Evolutionary conservation across 331 rosid species (phyloP).

Genomic region (Rosa hybrid): DNA sequence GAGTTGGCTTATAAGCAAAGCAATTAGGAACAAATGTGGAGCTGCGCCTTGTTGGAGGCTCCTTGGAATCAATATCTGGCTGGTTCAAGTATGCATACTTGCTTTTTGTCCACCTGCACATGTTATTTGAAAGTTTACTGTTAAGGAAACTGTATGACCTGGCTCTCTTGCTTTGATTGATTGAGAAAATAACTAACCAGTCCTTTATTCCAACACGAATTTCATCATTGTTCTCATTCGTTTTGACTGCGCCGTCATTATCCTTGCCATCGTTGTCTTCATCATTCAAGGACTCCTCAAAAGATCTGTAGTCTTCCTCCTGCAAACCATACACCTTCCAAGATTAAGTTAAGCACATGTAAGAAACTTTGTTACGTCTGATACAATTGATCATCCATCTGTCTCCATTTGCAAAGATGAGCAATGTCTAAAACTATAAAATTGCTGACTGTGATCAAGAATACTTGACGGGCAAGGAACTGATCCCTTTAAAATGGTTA

Average conservation of each 20-base stretch:
- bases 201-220: conserved; percentile 77
- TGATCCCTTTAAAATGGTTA: background rate
- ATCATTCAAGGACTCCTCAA: conserved; percentile 50
- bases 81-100: conserved; percentile 83
- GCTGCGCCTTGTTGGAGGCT: conserved; percentile 49
- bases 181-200: conserved; percentile 52
- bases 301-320: conserved; percentile 60
- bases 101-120: conserved; percentile 92
- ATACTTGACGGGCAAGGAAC: background rate
- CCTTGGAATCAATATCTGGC: conserved; percentile 58
- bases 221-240: conserved; percentile 28
- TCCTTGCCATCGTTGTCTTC: conserved; percentile 28
- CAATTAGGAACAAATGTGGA: conserved; percentile 55
- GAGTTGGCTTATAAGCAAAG: conserved; percentile 40
- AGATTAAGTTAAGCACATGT: background rate
- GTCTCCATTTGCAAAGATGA: conserved; percentile 1
- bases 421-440: background rate
- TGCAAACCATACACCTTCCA: conserved; percentile 21
- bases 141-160: background rate
- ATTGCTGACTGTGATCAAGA: background rate
- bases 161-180: background rate
- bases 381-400: background rate
- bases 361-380: background rate
- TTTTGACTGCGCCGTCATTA: background rate
- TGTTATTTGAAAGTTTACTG: background rate